Base-by-base conservation (phyloP, 768 basidiomycete genomes). In the Panus rudis region DNA sequence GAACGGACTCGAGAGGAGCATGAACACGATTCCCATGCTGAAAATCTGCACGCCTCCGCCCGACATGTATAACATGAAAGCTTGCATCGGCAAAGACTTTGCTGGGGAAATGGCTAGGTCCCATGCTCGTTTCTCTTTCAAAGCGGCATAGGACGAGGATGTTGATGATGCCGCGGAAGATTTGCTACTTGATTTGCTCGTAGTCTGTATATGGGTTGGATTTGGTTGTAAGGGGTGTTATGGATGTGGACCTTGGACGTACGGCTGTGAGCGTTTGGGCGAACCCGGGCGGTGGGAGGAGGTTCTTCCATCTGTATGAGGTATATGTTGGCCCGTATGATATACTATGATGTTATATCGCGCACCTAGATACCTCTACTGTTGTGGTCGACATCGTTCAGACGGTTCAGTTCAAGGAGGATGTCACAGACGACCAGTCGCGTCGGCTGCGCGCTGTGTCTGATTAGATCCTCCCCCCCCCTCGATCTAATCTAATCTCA, bases 1-100 rank as follows among this genome's bases (percentile, higher is more conserved):
- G 65, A 94, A 81, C 0, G 93, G 93, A 8, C 78, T 75, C 45
- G 89, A 68, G 45, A 97, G 74, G 11, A 97, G 73, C 89, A 93
- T 92, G 58, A 91, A 84, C 17, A 97, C 85, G 61, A 92, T 93
- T 25, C 93, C 92, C 71, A 97, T 90, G 65, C 91, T 93, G 63
- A 97, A 96, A 32, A 97, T 84, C 63, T 97, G 93, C 12, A 97
- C 85, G 39, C 91, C 90, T 11, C 90, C 84, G 26, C 93, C 93
- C 17, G 92, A 93, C 87, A 97, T 94, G 76, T 97, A 97, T 25
- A 97, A 73, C 93, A 97, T 97, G 67, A 97, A 86, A 4, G 84
- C 91, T 57, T 97, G 92, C 93, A 96, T 96, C 3, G 92, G 92
- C 21, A 97, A 72, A 12, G 81, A 79, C 63, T 97, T 96, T 25